Conservation (phyloP, 2,329 filamentous ascomycete genomes). For the Neofusicoccum laricinum region DNA sequence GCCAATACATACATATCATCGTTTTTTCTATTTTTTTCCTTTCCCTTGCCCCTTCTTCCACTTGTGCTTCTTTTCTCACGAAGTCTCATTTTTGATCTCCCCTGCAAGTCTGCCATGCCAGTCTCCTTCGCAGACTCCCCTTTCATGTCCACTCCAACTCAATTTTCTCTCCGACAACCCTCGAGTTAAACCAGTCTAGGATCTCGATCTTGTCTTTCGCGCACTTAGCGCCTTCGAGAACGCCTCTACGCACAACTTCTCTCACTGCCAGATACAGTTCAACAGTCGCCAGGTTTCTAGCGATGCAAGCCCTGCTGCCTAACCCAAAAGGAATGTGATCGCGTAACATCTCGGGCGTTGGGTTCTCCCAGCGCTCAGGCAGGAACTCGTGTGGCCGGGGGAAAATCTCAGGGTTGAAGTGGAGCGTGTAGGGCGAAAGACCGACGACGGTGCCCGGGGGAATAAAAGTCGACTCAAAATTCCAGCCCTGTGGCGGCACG, state of each 20-base stretch:
- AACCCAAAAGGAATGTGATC: slow-evolving; percentile 31
- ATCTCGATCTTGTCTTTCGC: slow-evolving; percentile 45
- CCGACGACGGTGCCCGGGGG: slow-evolving; percentile 26
- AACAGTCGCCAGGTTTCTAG: slow-evolving; percentile 29
- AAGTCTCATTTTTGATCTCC: not conserved
- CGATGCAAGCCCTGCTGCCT: slow-evolving; percentile 31
- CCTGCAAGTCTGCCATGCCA: not conserved
- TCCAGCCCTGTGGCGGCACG: slow-evolving; percentile 15
- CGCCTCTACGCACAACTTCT: slow-evolving; percentile 42
- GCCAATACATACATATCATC: not conserved
- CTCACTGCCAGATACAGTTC: slow-evolving; percentile 33
- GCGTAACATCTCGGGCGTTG: slow-evolving; percentile 31
- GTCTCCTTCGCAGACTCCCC: not conserved
- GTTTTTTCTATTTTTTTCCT: not conserved
- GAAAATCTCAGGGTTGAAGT: slow-evolving; percentile 26
- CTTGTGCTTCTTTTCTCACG: not conserved
- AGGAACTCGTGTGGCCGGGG: slow-evolving; percentile 22
- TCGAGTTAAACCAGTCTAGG: slow-evolving; percentile 57
- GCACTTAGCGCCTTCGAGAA: slow-evolving; percentile 44
- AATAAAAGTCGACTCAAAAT: slow-evolving; percentile 23
- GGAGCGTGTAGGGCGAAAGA: slow-evolving; percentile 26
- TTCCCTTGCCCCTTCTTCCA: not conserved
- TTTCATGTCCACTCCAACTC: slow-evolving; percentile 27
- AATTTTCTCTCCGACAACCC: slow-evolving; percentile 50
- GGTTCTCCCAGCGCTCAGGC: slow-evolving; percentile 29